These are phyloP conservation scores for Artemisia tridentata DNA, from an alignment of 129 eudicot species.

Conservation along the genomic window DNA sequence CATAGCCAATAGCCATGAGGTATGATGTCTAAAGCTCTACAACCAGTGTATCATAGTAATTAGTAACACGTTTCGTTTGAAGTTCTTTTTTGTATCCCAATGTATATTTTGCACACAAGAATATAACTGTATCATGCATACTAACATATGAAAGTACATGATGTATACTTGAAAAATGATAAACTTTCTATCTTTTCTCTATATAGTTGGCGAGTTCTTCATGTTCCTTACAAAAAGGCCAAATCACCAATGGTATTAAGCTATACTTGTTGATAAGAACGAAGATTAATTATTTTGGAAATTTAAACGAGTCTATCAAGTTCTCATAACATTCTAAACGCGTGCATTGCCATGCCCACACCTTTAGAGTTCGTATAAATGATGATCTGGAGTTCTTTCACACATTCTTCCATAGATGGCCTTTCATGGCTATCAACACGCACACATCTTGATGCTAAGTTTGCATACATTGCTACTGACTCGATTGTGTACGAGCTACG, in stretches of 20 bases:
- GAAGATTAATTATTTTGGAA: slow-evolving; percentile 21
- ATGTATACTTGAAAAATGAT: slow-evolving; percentile 11
- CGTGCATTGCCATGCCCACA: slow-evolving; percentile 70
- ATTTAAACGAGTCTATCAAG: slow-evolving; percentile 14
- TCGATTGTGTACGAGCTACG: slow-evolving; percentile 86
- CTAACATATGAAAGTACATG: slow-evolving; percentile 32
- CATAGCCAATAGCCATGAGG: slow-evolving; percentile 22
- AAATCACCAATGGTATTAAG: slow-evolving; percentile 15
- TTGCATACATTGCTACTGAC: slow-evolving; percentile 82
- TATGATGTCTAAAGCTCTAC: slow-evolving; percentile 28
- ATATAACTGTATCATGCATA: slow-evolving; percentile 12
- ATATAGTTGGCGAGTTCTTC: slow-evolving; percentile 10
- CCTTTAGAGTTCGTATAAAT: slow-evolving; percentile 77
- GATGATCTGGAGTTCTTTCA: slow-evolving; percentile 80
- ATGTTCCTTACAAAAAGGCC: slow-evolving; percentile 24
- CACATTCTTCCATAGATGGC: slow-evolving; percentile 94
- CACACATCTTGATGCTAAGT: slow-evolving; percentile 90
- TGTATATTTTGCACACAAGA: slow-evolving; percentile 29
- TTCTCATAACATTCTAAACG: slow-evolving; percentile 73
- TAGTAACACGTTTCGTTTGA: slow-evolving; percentile 16
- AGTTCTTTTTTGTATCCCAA: background rate
- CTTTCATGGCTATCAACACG: slow-evolving; percentile 80
- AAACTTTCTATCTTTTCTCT: slow-evolving; percentile 1
- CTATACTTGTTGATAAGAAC: slow-evolving; percentile 25
- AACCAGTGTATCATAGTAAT: slow-evolving; percentile 22